These are phyloP conservation scores for Hypoxylon lenormandii DNA, from an alignment of 495 filamentous ascomycete genomes.

Conservation along the genomic window DNA sequence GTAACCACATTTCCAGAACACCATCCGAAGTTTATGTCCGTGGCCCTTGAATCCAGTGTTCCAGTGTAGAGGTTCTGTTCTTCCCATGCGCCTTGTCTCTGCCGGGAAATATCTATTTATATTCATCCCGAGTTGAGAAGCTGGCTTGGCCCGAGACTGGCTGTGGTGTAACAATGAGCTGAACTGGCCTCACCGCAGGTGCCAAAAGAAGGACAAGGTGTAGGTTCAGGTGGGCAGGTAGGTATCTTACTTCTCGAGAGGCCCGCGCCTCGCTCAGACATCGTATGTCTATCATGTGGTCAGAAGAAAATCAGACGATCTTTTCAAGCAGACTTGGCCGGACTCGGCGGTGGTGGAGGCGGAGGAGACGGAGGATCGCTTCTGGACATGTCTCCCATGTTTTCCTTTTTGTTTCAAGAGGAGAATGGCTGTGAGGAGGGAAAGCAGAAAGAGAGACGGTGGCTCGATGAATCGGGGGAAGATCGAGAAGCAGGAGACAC, in stretches of 20 bases:
- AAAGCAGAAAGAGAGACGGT: not conserved
- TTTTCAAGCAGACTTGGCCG: constrained; percentile 38
- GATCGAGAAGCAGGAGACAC: too few relatives aligned
- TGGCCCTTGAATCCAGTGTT: not conserved
- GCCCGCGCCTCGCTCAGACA: not conserved
- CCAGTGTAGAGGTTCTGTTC: not conserved
- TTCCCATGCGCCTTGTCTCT: not conserved
- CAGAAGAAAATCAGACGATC: not conserved
- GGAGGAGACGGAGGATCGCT: constrained; percentile 61
- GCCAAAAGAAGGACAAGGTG: constrained; percentile 6
- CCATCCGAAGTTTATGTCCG: not conserved
- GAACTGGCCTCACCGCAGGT: constrained; percentile 3
- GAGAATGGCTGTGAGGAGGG: not conserved
- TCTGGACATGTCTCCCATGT: constrained; percentile 51
- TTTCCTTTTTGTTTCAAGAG: not conserved
- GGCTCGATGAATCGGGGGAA: not conserved
- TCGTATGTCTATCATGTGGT: not conserved
- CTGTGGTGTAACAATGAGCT: constrained; percentile 19
- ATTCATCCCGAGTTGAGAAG: not conserved
- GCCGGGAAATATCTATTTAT: not conserved
- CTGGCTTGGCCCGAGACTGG: constrained; percentile 5
- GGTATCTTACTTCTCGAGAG: constrained; percentile 24
- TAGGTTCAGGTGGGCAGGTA: too few relatives aligned
- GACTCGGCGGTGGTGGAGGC: constrained; percentile 61
- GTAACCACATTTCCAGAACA: not conserved